Evolutionary conservation across 2,329 filamentous ascomycete species (phyloP), one percentile per base, ranked within the genome.

Genomic region (Botrytis medusae): DNA sequence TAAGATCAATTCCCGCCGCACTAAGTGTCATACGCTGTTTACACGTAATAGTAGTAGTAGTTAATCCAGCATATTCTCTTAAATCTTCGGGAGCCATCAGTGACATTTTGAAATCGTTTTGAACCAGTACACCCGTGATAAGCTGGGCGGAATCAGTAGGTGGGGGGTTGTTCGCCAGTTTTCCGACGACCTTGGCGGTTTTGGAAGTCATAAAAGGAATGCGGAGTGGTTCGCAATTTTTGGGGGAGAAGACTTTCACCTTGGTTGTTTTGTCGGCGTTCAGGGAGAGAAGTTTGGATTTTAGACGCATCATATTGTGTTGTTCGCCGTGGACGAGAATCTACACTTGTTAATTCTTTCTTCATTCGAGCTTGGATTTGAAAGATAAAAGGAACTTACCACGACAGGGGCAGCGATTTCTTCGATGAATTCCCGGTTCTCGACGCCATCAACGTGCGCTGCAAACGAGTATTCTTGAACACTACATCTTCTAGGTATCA

Each of bases 191-290:
- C 82, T 97, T 97, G 77, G 95, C 96, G 42, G 94, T 89, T 82
- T 99, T 99, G 82, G 98, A 95, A 69, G 93, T 92, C 80, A 93
- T 94, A 87, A 98, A 99, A 0, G 96, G 95, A 73, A 99, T 98
- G 64, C 93, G 90, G 37, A 99, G 88, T 82, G 97, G 95, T 79
- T 98, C 95, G 82, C 95, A 97, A 81, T 99, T 99, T 71, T 93
- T 91, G 0, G 96, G 96, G 37, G 93, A 97, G 84, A 91, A 98
- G 18, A 99, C 93, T 81, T 98, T 98, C 77, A 94, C 91, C 77
- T 97, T 96, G 2, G 57, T 77, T 1, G 89, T 86, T 80, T 95
- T 95, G 76, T 91, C 90, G 42, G 92, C 91, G 80, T 98, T 98
- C 54, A 98, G 88, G n/a, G 94, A 95, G 6, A 98, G 89, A 1